phyloP scores from a whole-genome alignment of 2,329 filamentous ascomycete species.

The Penicillium freii region DNA sequence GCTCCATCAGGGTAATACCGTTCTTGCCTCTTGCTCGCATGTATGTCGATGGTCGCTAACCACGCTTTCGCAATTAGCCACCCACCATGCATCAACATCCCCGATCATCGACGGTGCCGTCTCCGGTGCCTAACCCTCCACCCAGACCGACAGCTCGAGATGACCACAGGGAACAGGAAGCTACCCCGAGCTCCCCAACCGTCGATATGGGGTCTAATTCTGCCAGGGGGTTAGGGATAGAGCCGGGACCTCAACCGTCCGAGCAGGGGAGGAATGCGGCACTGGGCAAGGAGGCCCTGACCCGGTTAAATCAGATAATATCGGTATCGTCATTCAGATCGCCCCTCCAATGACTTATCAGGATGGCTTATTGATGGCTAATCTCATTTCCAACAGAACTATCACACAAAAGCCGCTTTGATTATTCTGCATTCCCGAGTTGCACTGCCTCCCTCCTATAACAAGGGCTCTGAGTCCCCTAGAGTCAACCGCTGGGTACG shows the following conservation, averaged over 20 bases:
- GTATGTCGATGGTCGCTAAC: neutral
- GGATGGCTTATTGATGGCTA: slow-evolving; percentile 25
- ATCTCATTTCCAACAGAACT: slow-evolving; percentile 62
- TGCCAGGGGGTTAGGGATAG: slow-evolving; percentile 52
- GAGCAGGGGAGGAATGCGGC: slow-evolving; percentile 45
- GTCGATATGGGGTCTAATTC: slow-evolving; percentile 52
- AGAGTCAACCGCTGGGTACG: slow-evolving; percentile 86
- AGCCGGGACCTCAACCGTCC: slow-evolving; percentile 46
- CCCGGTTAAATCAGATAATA: slow-evolving; percentile 89
- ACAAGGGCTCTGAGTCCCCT: slow-evolving; percentile 56
- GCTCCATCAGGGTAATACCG: slow-evolving; percentile 18
- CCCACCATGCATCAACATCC: slow-evolving; percentile 84
- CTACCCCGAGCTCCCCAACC: slow-evolving; percentile 54
- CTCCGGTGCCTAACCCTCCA: slow-evolving; percentile 70
- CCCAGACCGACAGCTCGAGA: slow-evolving; percentile 71
- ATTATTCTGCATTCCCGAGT: slow-evolving; percentile 80
- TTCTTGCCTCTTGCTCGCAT: neutral
- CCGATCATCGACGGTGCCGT: slow-evolving; percentile 62
- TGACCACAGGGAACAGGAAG: slow-evolving; percentile 67
- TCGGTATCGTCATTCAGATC: slow-evolving; percentile 58
- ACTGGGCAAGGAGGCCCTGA: slow-evolving; percentile 65
- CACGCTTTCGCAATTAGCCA: slow-evolving; percentile 1
- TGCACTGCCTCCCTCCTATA: slow-evolving; percentile 60
- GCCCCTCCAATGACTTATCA: neutral
- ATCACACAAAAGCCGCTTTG: slow-evolving; percentile 82